These are phyloP conservation scores for Alternaria ethzedia DNA, from an alignment of 2,329 filamentous ascomycete species.

Conservation along the genomic window DNA sequence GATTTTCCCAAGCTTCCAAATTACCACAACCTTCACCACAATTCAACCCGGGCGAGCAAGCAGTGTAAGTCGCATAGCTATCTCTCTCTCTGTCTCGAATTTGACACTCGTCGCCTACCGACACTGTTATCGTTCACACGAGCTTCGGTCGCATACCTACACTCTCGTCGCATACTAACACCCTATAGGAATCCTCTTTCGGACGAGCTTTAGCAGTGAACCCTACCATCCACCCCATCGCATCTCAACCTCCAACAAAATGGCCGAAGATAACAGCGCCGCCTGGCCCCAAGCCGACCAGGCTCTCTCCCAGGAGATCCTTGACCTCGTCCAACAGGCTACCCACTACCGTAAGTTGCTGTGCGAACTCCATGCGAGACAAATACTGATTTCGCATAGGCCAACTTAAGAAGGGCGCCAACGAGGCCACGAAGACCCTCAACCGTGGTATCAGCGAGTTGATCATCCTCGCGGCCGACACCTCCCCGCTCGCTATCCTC, in stretches of 20 bases:
- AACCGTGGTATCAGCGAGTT: constrained; percentile 91
- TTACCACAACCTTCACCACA: constrained; percentile 16
- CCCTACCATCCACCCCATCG: constrained; percentile 16
- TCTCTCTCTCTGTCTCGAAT: neutral
- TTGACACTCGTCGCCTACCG: neutral
- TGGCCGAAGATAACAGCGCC: constrained; percentile 42
- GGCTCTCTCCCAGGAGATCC: constrained; percentile 56
- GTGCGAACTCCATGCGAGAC: neutral
- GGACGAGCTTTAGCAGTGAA: constrained; percentile 48
- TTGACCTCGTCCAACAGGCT: constrained; percentile 48
- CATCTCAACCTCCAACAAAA: constrained; percentile 8
- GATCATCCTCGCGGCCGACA: constrained; percentile 82
- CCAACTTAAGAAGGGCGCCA: constrained; percentile 54
- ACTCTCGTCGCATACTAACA: neutral
- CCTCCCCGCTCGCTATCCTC: constrained; percentile 79
- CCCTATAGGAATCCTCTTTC: constrained; percentile 32
- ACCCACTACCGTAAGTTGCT: constrained; percentile 22
- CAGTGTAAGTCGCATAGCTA: constrained; percentile 32
- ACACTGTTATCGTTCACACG: neutral
- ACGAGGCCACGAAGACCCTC: constrained; percentile 79
- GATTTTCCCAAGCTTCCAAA: constrained; percentile 6
- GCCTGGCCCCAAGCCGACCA: constrained; percentile 52
- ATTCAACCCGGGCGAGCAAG: constrained; percentile 39
- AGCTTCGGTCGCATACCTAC: neutral
- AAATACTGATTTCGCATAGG: neutral